Evolutionary conservation across 805 yeast genomes (phyloP).

Genomic region (Saturnispora ahearnii): DNA sequence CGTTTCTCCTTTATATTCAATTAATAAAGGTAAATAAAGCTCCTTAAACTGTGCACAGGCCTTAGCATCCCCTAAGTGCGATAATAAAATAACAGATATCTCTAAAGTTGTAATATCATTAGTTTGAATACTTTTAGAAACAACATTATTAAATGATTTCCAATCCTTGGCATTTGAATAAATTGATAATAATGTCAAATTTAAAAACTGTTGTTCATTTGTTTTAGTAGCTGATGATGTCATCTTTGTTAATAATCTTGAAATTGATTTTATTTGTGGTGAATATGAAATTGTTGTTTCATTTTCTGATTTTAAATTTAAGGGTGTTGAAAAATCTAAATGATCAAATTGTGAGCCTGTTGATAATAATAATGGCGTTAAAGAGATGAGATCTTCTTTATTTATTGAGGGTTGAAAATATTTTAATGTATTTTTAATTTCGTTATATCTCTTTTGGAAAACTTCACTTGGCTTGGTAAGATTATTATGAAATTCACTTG

Average conservation of each 20-base stretch:
- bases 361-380: slow-evolving; percentile 21
- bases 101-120: slow-evolving; percentile 11
- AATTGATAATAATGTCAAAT: slow-evolving; percentile 13
- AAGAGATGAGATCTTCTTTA: slow-evolving; percentile 13
- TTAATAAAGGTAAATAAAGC: slow-evolving; percentile 12
- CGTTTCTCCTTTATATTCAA: slow-evolving; percentile 5
- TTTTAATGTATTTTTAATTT: slow-evolving; percentile 14
- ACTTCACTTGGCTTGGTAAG: slow-evolving; percentile 7
- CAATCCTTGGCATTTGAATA: slow-evolving; percentile 15
- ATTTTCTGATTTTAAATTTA: slow-evolving; percentile 3
- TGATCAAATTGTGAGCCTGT: slow-evolving; percentile 24
- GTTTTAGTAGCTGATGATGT: neutral
- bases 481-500: slow-evolving; percentile 21
- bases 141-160: slow-evolving; percentile 8
- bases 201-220: slow-evolving; percentile 8
- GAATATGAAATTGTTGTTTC: slow-evolving; percentile 8
- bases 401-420: slow-evolving; percentile 18
- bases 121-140: slow-evolving; percentile 11
- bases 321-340: slow-evolving; percentile 16
- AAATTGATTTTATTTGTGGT: slow-evolving; percentile 3
- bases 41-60: slow-evolving; percentile 9
- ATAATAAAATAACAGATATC: slow-evolving; percentile 10
- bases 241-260: slow-evolving; percentile 1
- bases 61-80: slow-evolving; percentile 9
- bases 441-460: slow-evolving; percentile 18